These are phyloP conservation scores for Calonectria montana DNA, from an alignment of 2,329 filamentous ascomycete genomes.

Conservation along the genomic window DNA sequence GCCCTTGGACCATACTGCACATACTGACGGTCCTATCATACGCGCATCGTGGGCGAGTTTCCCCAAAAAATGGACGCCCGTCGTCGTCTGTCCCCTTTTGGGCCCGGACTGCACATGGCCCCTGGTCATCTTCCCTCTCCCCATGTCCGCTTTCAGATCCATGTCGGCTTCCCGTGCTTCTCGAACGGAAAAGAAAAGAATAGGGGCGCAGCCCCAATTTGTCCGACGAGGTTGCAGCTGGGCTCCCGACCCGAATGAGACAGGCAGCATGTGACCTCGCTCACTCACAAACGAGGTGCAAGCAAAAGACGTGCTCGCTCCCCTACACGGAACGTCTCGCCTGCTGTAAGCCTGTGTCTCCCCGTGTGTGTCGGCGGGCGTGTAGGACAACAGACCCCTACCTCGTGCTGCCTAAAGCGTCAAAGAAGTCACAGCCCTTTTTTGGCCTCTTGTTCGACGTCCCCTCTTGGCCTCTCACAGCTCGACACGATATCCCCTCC, in stretches of 20 bases:
- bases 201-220: neutral
- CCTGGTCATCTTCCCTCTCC: constrained; percentile 7
- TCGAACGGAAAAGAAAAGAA: constrained; percentile 14
- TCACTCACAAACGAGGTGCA: neutral
- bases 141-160: constrained; percentile 19
- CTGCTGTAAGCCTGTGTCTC: neutral
- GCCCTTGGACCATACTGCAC: no score
- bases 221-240: neutral
- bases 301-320: neutral
- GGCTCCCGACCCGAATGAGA: constrained; percentile 2
- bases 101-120: constrained; percentile 4
- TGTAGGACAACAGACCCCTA: neutral
- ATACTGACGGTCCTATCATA: neutral
- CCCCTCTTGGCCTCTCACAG: constrained; percentile 45
- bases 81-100: constrained; percentile 10
- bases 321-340: neutral
- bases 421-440: constrained; percentile 31
- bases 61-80: neutral
- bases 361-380: neutral
- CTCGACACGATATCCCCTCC: constrained; percentile 45
- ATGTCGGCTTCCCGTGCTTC: constrained; percentile 24
- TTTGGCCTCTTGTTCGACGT: constrained; percentile 16
- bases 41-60: neutral
- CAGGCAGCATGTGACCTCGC: constrained; percentile 8
- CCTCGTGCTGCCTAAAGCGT: neutral